phyloP scores from a whole-genome alignment of 2,329 filamentous ascomycete genomes.

The Penicillium sp. region DNA sequence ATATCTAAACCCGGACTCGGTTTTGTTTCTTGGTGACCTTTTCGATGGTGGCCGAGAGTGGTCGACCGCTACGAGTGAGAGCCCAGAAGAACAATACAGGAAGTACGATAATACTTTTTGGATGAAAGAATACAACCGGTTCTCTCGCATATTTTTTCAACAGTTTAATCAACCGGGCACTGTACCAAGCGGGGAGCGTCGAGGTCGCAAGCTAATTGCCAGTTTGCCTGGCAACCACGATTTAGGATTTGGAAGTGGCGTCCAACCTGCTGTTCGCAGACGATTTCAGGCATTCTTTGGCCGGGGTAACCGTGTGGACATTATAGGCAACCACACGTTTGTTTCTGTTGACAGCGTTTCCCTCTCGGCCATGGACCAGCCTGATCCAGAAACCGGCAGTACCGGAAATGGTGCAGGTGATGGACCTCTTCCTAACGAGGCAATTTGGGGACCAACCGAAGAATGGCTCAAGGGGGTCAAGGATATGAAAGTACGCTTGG shows the following conservation, averaged over 20 bases:
- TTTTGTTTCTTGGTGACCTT: conserved; percentile 88
- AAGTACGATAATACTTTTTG: conserved; percentile 79
- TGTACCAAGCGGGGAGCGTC: conserved; percentile 55
- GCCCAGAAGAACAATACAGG: conserved; percentile 64
- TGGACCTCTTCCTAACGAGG: conserved; percentile 49
- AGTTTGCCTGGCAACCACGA: conserved; percentile 94
- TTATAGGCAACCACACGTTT: conserved; percentile 92
- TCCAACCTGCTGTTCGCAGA: conserved; percentile 74
- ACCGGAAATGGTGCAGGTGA: conserved; percentile 44
- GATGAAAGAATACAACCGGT: conserved; percentile 80
- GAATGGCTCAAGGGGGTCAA: conserved; percentile 70
- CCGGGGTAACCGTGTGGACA: conserved; percentile 82
- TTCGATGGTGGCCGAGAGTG: conserved; percentile 97
- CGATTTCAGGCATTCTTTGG: conserved; percentile 88
- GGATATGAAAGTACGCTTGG: conserved; percentile 61
- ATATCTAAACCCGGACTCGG: conserved; percentile 73
- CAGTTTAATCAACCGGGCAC: conserved; percentile 60
- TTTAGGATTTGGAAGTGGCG: conserved; percentile 79
- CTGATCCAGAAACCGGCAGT: conserved; percentile 46
- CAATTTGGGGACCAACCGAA: conserved; percentile 71
- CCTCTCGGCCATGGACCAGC: conserved; percentile 68
- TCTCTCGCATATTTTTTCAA: conserved; percentile 77
- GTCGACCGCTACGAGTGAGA: conserved; percentile 63
- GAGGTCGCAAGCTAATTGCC: conserved; percentile 72
- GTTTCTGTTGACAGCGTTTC: conserved; percentile 88